A percentile compares a stretch with the other conserved stretches of the same genome.
phyloP scores from a whole-genome alignment of 805 yeast species.

The Isabelozyma pseudorhagii region DNA sequence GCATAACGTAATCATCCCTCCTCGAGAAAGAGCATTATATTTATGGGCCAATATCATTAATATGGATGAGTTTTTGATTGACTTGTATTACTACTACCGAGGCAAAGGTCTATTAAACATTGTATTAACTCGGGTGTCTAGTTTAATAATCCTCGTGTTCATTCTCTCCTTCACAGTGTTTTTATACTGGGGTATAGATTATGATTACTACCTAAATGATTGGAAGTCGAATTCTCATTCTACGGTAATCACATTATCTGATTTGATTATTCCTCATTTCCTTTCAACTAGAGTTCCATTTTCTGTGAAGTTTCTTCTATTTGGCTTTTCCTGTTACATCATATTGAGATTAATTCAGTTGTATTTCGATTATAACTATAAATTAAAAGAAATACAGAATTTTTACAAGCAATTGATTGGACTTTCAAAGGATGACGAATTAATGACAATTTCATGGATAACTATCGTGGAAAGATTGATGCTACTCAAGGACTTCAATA shows the following conservation, averaged over 20 bases:
- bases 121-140: slow-evolving; percentile 60
- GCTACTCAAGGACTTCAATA: slow-evolving; percentile 75
- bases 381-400: slow-evolving; percentile 68
- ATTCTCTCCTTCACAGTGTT: slow-evolving; percentile 77
- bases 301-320: slow-evolving; percentile 54
- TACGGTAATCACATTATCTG: slow-evolving; percentile 25
- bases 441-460: slow-evolving; percentile 93
- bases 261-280: slow-evolving; percentile 41
- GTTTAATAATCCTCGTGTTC: slow-evolving; percentile 72
- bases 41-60: slow-evolving; percentile 96
- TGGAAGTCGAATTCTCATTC: slow-evolving; percentile 15
- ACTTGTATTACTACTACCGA: slow-evolving; percentile 77
- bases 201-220: slow-evolving; percentile 27
- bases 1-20: slow-evolving; percentile 31
- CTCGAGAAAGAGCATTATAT: slow-evolving; percentile 79
- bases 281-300: slow-evolving; percentile 40
- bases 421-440: slow-evolving; percentile 67
- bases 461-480: slow-evolving; percentile 74
- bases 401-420: slow-evolving; percentile 73
- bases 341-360: slow-evolving; percentile 51
- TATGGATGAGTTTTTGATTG: slow-evolving; percentile 79
- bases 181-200: slow-evolving; percentile 78
- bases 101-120: slow-evolving; percentile 86
- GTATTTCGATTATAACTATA: slow-evolving; percentile 55
- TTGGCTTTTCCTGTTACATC: slow-evolving; percentile 57